A percentile compares a stretch with the other conserved stretches of the same genome.
These are phyloP conservation scores for Myxozyma neotropica DNA, from an alignment of 805 yeast genomes.

Conservation along the genomic window DNA sequence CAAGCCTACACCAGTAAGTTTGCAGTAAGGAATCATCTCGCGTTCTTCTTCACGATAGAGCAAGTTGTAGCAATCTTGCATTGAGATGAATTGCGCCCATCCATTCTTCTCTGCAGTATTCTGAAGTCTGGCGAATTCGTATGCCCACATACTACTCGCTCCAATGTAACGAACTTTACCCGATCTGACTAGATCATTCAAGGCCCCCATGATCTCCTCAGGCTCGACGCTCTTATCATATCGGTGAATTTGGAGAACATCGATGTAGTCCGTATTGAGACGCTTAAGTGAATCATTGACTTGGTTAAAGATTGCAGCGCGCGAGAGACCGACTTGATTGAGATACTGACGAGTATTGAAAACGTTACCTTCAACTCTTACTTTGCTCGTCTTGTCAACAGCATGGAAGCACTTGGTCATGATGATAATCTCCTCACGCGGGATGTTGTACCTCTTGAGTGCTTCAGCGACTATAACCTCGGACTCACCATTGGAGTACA, in stretches of 20 bases:
- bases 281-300: constrained; percentile 47
- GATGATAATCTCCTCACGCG: constrained; percentile 57
- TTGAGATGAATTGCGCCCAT: constrained; percentile 61
- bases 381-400: constrained; percentile 33
- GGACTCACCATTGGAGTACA: constrained; percentile 50
- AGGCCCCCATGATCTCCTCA: constrained; percentile 58
- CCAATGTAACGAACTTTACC: constrained; percentile 61
- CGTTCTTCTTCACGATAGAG: constrained; percentile 66
- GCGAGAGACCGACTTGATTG: constrained; percentile 51
- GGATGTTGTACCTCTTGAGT: constrained; percentile 54
- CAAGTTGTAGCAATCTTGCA: constrained; percentile 62
- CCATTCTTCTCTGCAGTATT: constrained; percentile 56
- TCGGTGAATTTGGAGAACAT: constrained; percentile 59
- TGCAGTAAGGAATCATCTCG: constrained; percentile 60
- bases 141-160: constrained; percentile 62
- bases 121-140: constrained; percentile 57
- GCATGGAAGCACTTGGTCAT: constrained; percentile 48
- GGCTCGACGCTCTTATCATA: constrained; percentile 49
- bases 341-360: constrained; percentile 45
- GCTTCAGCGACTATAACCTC: constrained; percentile 56
- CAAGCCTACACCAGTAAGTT: constrained; percentile 55
- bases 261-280: constrained; percentile 57
- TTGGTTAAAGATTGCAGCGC: constrained; percentile 54
- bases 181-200: constrained; percentile 53
- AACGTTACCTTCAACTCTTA: constrained; percentile 21